Evolutionary conservation across 2,329 filamentous ascomycete genomes (phyloP).

Genomic region (Triangularia verruculosa): DNA sequence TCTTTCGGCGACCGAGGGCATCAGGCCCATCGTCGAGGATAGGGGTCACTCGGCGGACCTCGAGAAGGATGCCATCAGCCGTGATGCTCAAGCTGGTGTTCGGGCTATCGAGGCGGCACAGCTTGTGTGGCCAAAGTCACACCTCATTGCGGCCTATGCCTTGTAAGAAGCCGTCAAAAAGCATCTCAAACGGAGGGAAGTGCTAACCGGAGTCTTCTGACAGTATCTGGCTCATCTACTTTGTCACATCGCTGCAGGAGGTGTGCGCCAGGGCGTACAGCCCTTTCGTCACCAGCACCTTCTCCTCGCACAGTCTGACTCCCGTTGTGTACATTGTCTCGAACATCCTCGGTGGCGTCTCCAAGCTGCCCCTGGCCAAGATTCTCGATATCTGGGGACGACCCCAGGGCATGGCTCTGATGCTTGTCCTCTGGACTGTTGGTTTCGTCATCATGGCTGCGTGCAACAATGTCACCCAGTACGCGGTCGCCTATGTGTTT

Average conservation of each 20-base stretch:
- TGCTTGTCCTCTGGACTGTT: constrained; percentile 49
- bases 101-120: constrained; percentile 18
- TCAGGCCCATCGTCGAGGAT: neutral
- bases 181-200: neutral
- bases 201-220: neutral
- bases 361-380: constrained; percentile 65
- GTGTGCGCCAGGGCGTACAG: constrained; percentile 40
- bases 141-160: constrained; percentile 18
- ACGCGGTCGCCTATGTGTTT: constrained; percentile 64
- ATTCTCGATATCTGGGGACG: constrained; percentile 66
- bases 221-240: constrained; percentile 43
- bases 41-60: neutral
- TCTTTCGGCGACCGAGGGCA: neutral
- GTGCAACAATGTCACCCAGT: constrained; percentile 57
- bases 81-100: constrained; percentile 17
- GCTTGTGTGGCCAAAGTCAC: constrained; percentile 17
- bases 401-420: constrained; percentile 58
- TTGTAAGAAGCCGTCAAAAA: constrained; percentile 6
- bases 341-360: constrained; percentile 54
- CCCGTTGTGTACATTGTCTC: constrained; percentile 54
- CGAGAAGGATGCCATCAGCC: constrained; percentile 8
- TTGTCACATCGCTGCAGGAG: constrained; percentile 39
- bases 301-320: constrained; percentile 51
- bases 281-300: constrained; percentile 51
- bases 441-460: constrained; percentile 66